A percentile compares a stretch with the other conserved stretches of the same genome.
Evolutionary conservation across 768 basidiomycete genomes (phyloP).

Genomic region (Collybia mongolica): DNA sequence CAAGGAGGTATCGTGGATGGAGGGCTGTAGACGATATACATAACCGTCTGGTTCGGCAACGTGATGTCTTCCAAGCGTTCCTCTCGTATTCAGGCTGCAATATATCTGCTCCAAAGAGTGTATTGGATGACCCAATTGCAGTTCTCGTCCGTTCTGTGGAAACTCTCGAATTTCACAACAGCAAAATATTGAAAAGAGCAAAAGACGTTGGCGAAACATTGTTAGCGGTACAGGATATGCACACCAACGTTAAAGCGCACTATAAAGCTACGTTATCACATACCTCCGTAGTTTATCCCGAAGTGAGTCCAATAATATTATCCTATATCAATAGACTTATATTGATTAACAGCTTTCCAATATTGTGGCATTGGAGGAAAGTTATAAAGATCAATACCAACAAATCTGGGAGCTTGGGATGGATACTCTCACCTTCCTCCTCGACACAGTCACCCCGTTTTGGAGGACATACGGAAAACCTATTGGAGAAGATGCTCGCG

Average conservation of each 20-base stretch:
- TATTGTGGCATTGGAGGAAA: constrained; percentile 72
- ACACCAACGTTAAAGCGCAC: constrained; percentile 55
- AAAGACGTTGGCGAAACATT: constrained; percentile 49
- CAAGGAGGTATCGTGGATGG: constrained; percentile 63
- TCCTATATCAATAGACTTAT: not conserved
- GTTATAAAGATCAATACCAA: constrained; percentile 77
- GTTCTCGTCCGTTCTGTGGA: constrained; percentile 49
- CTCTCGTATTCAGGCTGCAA: constrained; percentile 26
- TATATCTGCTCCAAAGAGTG: constrained; percentile 29
- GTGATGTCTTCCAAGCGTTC: constrained; percentile 50
- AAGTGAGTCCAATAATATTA: constrained; percentile 41
- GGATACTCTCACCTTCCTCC: constrained; percentile 71
- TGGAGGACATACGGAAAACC: constrained; percentile 82
- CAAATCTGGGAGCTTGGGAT: constrained; percentile 82
- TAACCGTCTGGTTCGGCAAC: constrained; percentile 59
- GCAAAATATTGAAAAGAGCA: constrained; percentile 43
- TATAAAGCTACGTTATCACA: constrained; percentile 66
- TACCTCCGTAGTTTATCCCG: constrained; percentile 77
- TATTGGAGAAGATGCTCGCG: constrained; percentile 78
- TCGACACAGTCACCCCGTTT: constrained; percentile 76
- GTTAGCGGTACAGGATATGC: constrained; percentile 51
- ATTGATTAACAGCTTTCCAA: constrained; percentile 52
- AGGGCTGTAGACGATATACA: constrained; percentile 77
- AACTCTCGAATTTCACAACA: constrained; percentile 45
- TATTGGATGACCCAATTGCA: constrained; percentile 55